Evolutionary conservation across 108 stramenopile genomes (phyloP).

Genomic region (Nitzschia palea): DNA sequence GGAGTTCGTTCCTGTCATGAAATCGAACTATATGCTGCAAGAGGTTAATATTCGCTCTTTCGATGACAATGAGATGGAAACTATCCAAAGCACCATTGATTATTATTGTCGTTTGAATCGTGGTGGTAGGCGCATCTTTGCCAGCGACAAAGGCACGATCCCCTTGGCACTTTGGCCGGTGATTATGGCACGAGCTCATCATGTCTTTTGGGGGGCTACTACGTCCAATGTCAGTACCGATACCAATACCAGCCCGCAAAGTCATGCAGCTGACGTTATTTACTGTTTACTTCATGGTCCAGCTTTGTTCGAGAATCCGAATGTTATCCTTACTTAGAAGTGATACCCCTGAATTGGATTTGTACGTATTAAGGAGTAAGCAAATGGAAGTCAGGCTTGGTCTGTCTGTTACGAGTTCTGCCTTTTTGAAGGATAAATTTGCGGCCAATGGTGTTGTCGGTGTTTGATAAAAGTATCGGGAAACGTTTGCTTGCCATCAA

Average conservation of each 20-base stretch:
- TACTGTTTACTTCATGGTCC: conserved; percentile 33
- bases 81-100: conserved; percentile 1
- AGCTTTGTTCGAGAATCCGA: conserved; percentile 12
- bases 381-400: too few species aligned
- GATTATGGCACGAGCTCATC: conserved; percentile 23
- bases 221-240: neutral
- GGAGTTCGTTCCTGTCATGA: conserved; percentile 2
- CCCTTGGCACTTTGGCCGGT: conserved; percentile 29
- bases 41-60: conserved; percentile 3
- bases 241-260: neutral
- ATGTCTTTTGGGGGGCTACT: neutral
- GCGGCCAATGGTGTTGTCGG: too few species aligned
- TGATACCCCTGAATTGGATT: too few species aligned
- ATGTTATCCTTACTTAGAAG: too few species aligned
- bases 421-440: too few species aligned
- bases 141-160: conserved; percentile 4
- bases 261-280: conserved; percentile 22
- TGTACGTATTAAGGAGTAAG: too few species aligned
- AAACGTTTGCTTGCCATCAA: too few species aligned
- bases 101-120: conserved; percentile 17
- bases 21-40: conserved; percentile 10
- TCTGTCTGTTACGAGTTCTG: too few species aligned
- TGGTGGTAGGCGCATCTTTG: conserved; percentile 26
- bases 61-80: neutral
- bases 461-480: too few species aligned